phyloP scores from a whole-genome alignment of 768 basidiomycete species.

The Boletus subcaerulescens region DNA sequence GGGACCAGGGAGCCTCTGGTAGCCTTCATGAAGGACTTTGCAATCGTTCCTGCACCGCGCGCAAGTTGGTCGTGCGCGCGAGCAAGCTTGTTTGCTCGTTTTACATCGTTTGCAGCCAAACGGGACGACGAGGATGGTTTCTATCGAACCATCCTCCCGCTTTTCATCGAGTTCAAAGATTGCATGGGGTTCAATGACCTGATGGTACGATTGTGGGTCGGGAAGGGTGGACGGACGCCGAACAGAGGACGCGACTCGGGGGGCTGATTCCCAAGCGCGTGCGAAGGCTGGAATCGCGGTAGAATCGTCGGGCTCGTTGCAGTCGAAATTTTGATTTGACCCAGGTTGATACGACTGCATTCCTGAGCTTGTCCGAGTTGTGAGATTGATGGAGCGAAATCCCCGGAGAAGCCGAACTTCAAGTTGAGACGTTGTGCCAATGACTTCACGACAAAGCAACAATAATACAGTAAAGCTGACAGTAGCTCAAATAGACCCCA shows the following conservation, averaged over 20 bases:
- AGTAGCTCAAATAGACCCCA: not conserved
- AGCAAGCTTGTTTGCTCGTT: constrained; percentile 15
- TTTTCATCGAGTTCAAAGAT: constrained; percentile 29
- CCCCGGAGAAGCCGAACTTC: too few species aligned
- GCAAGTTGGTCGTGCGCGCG: constrained; percentile 26
- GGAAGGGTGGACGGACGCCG: constrained; percentile 26
- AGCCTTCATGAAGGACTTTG: not conserved
- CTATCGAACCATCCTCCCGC: constrained; percentile 2
- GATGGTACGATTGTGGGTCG: constrained; percentile 17
- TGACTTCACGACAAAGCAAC: too few species aligned
- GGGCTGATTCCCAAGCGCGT: constrained; percentile 18
- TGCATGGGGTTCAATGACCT: constrained; percentile 13
- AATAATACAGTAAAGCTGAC: not conserved
- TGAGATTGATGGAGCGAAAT: not conserved
- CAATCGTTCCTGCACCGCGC: constrained; percentile 23
- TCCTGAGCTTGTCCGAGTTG: not conserved
- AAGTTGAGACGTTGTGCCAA: too few species aligned
- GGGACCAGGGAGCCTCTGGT: constrained; percentile 26
- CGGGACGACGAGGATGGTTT: constrained; percentile 24
- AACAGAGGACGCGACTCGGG: constrained; percentile 15
- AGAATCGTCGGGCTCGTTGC: not conserved
- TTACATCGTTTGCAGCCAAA: constrained; percentile 18
- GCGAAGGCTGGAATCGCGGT: constrained; percentile 13
- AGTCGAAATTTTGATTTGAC: not conserved
- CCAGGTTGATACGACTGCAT: constrained; percentile 9